Evolutionary conservation across 805 yeast genomes (phyloP).

Genomic region (Saturnispora silvae): DNA sequence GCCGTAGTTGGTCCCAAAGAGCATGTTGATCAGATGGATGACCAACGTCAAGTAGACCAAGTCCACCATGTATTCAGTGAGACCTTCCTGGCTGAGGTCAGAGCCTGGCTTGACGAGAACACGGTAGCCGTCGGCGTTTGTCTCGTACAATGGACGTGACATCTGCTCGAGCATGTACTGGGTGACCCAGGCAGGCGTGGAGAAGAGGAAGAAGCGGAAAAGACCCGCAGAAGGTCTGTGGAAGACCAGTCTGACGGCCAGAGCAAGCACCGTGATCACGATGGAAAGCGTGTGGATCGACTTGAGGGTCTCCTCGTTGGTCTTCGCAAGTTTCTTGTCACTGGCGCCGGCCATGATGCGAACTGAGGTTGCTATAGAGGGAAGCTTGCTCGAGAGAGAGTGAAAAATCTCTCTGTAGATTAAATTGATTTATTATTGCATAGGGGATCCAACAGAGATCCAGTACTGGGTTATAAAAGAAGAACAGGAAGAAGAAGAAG

Average conservation of each 20-base stretch:
- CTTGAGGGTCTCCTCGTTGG: constrained; percentile 22
- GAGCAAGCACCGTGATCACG: constrained; percentile 29
- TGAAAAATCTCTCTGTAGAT: no score
- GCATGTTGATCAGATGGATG: constrained; percentile 41
- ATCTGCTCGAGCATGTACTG: constrained; percentile 45
- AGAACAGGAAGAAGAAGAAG: no score
- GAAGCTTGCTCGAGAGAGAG: no score
- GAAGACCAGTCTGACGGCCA: constrained; percentile 30
- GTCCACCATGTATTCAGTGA: constrained; percentile 67
- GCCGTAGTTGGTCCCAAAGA: constrained; percentile 45
- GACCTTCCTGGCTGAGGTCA: constrained; percentile 50
- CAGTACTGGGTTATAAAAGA: no score
- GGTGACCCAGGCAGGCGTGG: constrained; percentile 32
- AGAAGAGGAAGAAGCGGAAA: constrained; percentile 33
- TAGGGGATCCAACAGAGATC: no score
- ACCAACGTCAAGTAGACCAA: constrained; percentile 55
- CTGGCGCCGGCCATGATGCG: constrained; percentile 33
- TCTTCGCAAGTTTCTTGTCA: constrained; percentile 27
- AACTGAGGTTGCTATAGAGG: no score
- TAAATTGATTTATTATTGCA: no score
- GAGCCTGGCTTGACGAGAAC: constrained; percentile 43
- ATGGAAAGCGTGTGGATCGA: constrained; percentile 28
- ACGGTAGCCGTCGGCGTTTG: constrained; percentile 29
- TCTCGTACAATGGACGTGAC: constrained; percentile 46
- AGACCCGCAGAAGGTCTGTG: constrained; percentile 35